These are phyloP conservation scores for Lepiota subincarnata DNA, from an alignment of 768 basidiomycete genomes.

Conservation along the genomic window DNA sequence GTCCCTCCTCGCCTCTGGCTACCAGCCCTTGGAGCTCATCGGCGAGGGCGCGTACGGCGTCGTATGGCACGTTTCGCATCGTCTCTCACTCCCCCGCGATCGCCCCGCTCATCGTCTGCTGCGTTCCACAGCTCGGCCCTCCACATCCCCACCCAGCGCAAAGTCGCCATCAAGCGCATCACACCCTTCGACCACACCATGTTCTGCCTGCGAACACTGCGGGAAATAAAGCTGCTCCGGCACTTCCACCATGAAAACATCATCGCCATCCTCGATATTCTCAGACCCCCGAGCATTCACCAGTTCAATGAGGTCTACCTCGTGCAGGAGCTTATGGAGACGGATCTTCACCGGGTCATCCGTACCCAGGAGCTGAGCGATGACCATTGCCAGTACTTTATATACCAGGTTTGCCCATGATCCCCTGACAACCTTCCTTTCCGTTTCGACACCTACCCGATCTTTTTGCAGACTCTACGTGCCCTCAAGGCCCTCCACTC, in stretches of 20 bases:
- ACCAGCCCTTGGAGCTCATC: slow-evolving; percentile 77
- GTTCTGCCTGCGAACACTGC: slow-evolving; percentile 82
- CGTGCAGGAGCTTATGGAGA: slow-evolving; percentile 90
- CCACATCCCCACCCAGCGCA: slow-evolving; percentile 71
- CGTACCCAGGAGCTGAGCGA: slow-evolving; percentile 92
- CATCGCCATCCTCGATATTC: slow-evolving; percentile 92
- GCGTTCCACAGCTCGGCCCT: slow-evolving; percentile 56
- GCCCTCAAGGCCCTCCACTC: slow-evolving; percentile 96
- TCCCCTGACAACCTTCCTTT: background rate
- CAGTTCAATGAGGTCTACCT: slow-evolving; percentile 81
- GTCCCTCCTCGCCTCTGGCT: slow-evolving; percentile 52
- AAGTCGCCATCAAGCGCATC: slow-evolving; percentile 96
- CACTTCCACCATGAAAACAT: slow-evolving; percentile 87
- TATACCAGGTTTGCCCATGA: slow-evolving; percentile 53
- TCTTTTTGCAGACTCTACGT: slow-evolving; percentile 57
- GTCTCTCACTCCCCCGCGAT: background rate
- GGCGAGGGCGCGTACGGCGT: slow-evolving; percentile 96
- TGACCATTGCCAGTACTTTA: slow-evolving; percentile 93
- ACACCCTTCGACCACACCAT: slow-evolving; percentile 92
- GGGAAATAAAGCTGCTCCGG: slow-evolving; percentile 90
- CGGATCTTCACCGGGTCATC: slow-evolving; percentile 96
- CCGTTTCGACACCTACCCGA: background rate
- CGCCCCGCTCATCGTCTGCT: slow-evolving; percentile 14
- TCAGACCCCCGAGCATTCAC: slow-evolving; percentile 69
- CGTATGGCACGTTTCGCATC: slow-evolving; percentile 49